Conservation (phyloP, 106 monocot genomes). For the Dendrobium huoshanense region DNA sequence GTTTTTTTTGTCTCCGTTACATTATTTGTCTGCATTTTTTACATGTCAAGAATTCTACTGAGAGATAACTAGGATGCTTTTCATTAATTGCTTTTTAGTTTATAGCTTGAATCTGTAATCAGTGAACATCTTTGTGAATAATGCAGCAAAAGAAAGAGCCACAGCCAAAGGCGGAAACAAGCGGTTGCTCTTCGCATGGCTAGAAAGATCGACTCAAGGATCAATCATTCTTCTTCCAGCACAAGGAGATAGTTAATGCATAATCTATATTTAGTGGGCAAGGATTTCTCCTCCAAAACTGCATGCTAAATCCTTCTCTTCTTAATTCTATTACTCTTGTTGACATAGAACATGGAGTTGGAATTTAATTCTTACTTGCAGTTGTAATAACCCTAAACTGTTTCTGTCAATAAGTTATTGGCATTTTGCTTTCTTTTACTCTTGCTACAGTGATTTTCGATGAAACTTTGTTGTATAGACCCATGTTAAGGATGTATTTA, state of each 20-base stretch:
- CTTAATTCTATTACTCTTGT: neutral
- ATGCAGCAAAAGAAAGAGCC: constrained; percentile 9
- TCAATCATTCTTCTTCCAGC: neutral
- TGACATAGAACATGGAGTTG: neutral
- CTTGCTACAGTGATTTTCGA: neutral
- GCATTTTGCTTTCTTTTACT: neutral
- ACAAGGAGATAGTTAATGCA: neutral
- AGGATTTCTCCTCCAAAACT: too few species aligned
- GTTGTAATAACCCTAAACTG: neutral
- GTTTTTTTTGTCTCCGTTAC: neutral
- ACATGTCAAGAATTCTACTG: neutral
- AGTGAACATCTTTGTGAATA: neutral
- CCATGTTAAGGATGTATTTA: too few species aligned
- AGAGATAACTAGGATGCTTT: neutral
- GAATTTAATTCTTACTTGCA: neutral
- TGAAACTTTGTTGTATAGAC: too few species aligned
- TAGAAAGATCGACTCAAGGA: neutral
- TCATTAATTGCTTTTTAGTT: neutral
- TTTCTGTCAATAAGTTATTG: neutral
- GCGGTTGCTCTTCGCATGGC: neutral
- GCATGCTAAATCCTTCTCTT: neutral
- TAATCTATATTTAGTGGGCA: neutral
- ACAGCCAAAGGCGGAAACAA: neutral
- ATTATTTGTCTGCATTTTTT: neutral
- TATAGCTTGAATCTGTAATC: neutral